phyloP scores from a whole-genome alignment of 78 protist genomes.

The Cyanophora paradoxa region DNA sequence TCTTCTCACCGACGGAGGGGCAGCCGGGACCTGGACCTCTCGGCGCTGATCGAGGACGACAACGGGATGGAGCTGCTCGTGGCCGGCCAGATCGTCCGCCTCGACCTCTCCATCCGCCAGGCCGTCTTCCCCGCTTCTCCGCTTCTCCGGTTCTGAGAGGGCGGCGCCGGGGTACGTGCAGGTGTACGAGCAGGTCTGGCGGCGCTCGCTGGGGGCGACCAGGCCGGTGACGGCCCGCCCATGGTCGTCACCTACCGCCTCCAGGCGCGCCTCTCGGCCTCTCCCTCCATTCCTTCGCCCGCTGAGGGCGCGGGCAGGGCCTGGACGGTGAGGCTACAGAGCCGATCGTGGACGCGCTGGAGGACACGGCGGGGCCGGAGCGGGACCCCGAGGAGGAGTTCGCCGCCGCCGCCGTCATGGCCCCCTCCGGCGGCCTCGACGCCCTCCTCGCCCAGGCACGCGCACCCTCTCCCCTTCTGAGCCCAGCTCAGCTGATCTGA shows the following conservation, averaged over 20 bases:
- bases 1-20: too few relatives aligned
- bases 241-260: conserved; percentile 77
- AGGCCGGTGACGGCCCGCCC: conserved; percentile 27
- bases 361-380: too few relatives aligned
- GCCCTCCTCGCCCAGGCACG: too few relatives aligned
- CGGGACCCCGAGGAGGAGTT: conserved; percentile 63
- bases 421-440: conserved; percentile 15
- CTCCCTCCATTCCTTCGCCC: too few relatives aligned
- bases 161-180: neutral
- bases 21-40: conserved; percentile 35
- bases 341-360: conserved; percentile 21
- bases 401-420: conserved; percentile 45
- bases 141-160: neutral
- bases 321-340: conserved; percentile 40
- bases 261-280: conserved; percentile 58
- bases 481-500: too few relatives aligned
- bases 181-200: neutral
- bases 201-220: neutral
- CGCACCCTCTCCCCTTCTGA: too few relatives aligned
- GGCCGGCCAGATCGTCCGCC: conserved; percentile 60
- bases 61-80: conserved; percentile 88
- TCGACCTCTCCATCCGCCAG: conserved; percentile 66
- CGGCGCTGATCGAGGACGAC: conserved; percentile 55
- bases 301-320: conserved; percentile 3
- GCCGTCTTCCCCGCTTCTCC: neutral